A percentile compares a stretch with the other conserved stretches of the same genome.
These are phyloP conservation scores for Capillidium heterosporum DNA, from an alignment of 371 early-diverging fungal genomes.

Conservation along the genomic window DNA sequence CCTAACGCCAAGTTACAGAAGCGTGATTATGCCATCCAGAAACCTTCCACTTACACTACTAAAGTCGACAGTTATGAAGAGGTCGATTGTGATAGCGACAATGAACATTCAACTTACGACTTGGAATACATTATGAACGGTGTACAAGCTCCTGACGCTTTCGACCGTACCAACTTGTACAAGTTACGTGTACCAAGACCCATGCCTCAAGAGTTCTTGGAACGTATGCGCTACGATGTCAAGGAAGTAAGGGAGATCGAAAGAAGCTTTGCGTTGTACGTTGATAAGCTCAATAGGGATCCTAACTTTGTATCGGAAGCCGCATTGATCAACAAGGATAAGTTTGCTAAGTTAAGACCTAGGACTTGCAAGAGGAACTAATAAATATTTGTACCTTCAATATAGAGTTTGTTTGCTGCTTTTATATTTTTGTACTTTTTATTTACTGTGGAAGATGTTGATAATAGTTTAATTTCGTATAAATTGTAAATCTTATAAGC, in stretches of 20 bases:
- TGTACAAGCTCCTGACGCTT: neutral
- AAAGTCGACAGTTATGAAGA: neutral
- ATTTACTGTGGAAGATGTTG: no score
- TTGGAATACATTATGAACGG: neutral
- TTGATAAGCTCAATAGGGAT: neutral
- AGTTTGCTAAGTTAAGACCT: conserved; percentile 1
- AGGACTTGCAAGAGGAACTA: neutral
- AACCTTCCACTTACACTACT: neutral
- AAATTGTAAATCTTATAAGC: no score
- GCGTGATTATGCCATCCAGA: neutral
- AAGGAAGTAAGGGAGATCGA: neutral
- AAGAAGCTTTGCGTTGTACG: neutral
- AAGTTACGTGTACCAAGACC: neutral
- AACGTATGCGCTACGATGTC: neutral
- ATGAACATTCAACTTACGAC: neutral
- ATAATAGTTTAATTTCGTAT: no score
- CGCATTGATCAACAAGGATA: conserved; percentile 4
- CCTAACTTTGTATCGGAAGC: neutral
- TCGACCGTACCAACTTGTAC: neutral
- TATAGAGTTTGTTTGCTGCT: no score
- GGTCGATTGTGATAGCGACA: neutral
- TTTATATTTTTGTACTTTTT: no score
- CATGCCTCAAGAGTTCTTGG: neutral
- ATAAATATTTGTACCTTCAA: no score
- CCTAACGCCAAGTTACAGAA: neutral